Evolutionary conservation across 805 yeast species (phyloP).

Genomic region (Pichia paraexigua): DNA sequence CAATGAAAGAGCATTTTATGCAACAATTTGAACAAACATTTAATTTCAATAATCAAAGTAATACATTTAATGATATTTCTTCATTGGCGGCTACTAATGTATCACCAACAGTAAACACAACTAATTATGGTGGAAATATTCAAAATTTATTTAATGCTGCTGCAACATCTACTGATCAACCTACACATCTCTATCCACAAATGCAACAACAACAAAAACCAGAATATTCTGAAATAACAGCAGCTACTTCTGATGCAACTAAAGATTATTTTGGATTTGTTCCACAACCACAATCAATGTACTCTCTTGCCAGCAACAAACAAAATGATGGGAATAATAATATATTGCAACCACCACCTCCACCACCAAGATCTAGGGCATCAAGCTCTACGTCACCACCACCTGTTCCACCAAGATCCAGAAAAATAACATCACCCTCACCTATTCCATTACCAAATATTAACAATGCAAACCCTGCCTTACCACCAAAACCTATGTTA

Average conservation of each 20-base stretch:
- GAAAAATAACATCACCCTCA: slow-evolving; percentile 21
- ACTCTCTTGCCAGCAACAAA: neutral
- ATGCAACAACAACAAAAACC: neutral
- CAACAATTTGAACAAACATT: slow-evolving; percentile 16
- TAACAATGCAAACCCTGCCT: slow-evolving; percentile 13
- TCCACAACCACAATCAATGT: neutral
- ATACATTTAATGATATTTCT: slow-evolving; percentile 1
- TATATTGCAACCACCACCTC: slow-evolving; percentile 15
- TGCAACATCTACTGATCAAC: neutral
- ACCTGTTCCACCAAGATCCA: slow-evolving; percentile 22
- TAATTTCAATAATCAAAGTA: slow-evolving; percentile 3
- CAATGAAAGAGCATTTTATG: slow-evolving; percentile 27
- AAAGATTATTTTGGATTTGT: slow-evolving; percentile 2
- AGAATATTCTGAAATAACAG: neutral
- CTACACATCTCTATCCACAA: neutral
- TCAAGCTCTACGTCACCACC: slow-evolving; percentile 11
- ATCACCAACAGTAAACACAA: neutral
- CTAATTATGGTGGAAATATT: neutral
- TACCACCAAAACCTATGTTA: slow-evolving; percentile 27
- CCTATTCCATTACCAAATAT: neutral
- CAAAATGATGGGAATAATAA: neutral
- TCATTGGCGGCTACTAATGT: slow-evolving; percentile 8
- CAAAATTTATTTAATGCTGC: neutral
- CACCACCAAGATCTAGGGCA: slow-evolving; percentile 19
- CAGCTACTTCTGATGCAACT: neutral